Evolutionary conservation across 2,329 filamentous ascomycete genomes (phyloP), one percentile per base, ranked within the genome.

Genomic region (Annulohypoxylon truncatum): DNA sequence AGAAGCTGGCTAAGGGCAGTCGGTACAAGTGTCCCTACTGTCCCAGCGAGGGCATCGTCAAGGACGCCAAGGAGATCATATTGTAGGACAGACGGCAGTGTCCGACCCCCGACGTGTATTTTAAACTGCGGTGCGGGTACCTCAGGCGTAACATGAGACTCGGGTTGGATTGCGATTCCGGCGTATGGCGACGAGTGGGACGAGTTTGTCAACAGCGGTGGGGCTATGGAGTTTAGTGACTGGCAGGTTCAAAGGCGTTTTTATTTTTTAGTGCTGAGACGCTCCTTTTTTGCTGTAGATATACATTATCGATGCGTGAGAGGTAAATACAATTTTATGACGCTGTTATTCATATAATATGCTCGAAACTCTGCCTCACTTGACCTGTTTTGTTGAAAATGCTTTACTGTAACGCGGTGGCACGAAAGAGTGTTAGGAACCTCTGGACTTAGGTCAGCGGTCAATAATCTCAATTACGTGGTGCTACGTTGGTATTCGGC

Each of bases 21-120:
- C 84, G 91, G 64, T 96, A 96, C 84, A 99, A 99, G 79, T 99
- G 96, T 75, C 96, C 96, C 0, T 99, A 99, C 77, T 99, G 96
- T 76, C 96, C 96, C 0, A 89, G 82, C 28, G 95, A 98, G 79
- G 93, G 93, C 47, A 85, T 90, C 69, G 83, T 92, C 1, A 89
- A 88, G 70, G 93, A 97, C 58, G 93, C 94, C 5, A 86, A 83
- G 72, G 89, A 90, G 77, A 90, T 96, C 46, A 88, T 89, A 54
- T 78, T 94, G 47, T 93, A 60, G 47, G 42, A 15, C 29, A 47
- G 28, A 20, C 8, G 18, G 26, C 47, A n/a, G n/a, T n/a, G 47
- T 29, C 29, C 35, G 10, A 22, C 47, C 31, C 35, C 47, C 4
- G 9, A 9, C 31, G 12, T 9, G 15, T 40, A 15, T 2, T 53